Conservation (phyloP, 2,329 filamentous ascomycete genomes). For the Arachnomyces sp. region DNA sequence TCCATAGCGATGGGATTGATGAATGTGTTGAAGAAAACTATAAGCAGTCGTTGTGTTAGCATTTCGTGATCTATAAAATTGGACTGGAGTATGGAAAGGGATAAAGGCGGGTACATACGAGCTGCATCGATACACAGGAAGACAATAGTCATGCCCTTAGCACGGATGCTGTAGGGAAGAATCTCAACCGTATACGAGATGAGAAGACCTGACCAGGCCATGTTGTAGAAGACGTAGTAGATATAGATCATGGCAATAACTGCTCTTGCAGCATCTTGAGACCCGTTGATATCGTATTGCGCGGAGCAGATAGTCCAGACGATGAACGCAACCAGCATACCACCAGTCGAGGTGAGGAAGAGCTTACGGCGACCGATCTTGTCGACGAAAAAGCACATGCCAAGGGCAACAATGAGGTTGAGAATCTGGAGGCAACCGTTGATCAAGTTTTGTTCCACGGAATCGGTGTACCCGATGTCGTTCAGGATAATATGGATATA, state of each 20-base stretch:
- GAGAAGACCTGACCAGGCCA: conserved; percentile 31
- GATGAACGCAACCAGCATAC: conserved; percentile 40
- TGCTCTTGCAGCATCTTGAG: conserved; percentile 27
- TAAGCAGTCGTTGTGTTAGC: neutral
- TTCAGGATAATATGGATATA: conserved; percentile 33
- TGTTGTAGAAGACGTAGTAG: conserved; percentile 35
- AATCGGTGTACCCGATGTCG: conserved; percentile 29
- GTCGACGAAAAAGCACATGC: conserved; percentile 35
- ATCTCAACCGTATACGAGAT: conserved; percentile 41
- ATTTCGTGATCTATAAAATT: conserved; percentile 1
- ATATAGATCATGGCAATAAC: conserved; percentile 39
- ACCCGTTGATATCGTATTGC: conserved; percentile 22
- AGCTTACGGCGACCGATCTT: conserved; percentile 36
- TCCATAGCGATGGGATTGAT: conserved; percentile 26
- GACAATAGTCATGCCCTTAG: conserved; percentile 34
- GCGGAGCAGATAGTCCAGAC: conserved; percentile 36
- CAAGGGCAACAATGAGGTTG: conserved; percentile 30
- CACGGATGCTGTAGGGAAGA: conserved; percentile 42
- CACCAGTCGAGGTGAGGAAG: conserved; percentile 34
- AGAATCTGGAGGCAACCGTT: conserved; percentile 36
- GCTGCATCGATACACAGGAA: conserved; percentile 26
- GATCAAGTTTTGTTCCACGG: conserved; percentile 33
- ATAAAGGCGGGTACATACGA: conserved; percentile 26
- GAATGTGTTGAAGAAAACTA: conserved; percentile 30
- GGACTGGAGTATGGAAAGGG: conserved; percentile 10